Conservation (phyloP, 202 grass and related monocot species). For the Brachypodium distachyon region DNA sequence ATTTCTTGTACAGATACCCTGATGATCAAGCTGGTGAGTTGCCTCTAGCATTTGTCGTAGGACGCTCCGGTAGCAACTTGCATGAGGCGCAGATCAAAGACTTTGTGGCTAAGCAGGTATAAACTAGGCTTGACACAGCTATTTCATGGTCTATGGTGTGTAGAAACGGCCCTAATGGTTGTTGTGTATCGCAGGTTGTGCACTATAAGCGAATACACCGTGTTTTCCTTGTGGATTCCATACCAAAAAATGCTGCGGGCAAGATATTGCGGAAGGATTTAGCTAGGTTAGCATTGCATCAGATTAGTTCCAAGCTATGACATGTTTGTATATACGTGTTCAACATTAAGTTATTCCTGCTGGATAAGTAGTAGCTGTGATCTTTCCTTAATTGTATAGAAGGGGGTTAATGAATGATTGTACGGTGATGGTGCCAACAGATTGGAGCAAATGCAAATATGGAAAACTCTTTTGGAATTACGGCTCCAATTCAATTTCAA, state of each 20-base stretch:
- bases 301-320: constrained; percentile 27
- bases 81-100: constrained; percentile 33
- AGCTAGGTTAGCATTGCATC: constrained; percentile 21
- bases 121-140: not conserved
- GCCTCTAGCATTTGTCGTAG: constrained; percentile 41
- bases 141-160: not conserved
- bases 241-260: constrained; percentile 47
- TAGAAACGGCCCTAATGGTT: not conserved
- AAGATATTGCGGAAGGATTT: constrained; percentile 57
- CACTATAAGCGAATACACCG: constrained; percentile 57
- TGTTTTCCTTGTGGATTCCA: constrained; percentile 38
- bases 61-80: constrained; percentile 4
- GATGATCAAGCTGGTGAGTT: constrained; percentile 51
- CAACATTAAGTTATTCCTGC: not conserved
- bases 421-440: not conserved
- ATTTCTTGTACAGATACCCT: constrained; percentile 26
- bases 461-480: too few relatives aligned
- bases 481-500: too few relatives aligned
- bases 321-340: not conserved
- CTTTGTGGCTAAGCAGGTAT: constrained; percentile 49
- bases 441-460: too few relatives aligned
- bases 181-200: constrained; percentile 31
- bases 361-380: not conserved
- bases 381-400: not conserved
- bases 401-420: not conserved